Evolutionary conservation across 345 rosid genomes (phyloP).

Genomic region (Gossypium turneri): DNA sequence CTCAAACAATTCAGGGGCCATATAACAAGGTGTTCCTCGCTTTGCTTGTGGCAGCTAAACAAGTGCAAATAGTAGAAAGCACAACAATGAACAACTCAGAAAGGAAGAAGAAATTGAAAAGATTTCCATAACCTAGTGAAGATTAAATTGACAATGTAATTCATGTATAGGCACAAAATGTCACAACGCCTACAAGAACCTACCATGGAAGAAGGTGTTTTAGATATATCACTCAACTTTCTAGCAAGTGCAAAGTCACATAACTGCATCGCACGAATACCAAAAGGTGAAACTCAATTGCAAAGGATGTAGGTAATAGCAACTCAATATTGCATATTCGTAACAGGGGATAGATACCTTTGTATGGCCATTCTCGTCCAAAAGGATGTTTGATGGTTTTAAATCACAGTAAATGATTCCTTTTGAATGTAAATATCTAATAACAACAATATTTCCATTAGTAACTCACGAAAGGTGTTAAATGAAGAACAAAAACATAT

Average conservation of each 20-base stretch:
- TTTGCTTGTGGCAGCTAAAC: constrained; percentile 71
- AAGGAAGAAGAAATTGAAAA: not conserved
- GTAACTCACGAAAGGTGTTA: constrained; percentile 8
- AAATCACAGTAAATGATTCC: constrained; percentile 88
- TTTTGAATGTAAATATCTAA: constrained; percentile 80
- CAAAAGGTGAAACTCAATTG: constrained; percentile 7
- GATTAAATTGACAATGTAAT: constrained; percentile 13
- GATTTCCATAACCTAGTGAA: not conserved
- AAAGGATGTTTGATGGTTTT: constrained; percentile 90
- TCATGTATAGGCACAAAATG: not conserved
- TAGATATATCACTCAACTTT: constrained; percentile 67
- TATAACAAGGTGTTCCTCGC: constrained; percentile 94
- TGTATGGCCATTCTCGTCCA: constrained; percentile 84
- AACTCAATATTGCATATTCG: not conserved
- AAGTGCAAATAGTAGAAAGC: constrained; percentile 16
- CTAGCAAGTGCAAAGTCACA: constrained; percentile 96
- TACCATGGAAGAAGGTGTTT: constrained; percentile 62
- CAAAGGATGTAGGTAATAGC: constrained; percentile 16
- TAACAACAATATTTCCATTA: constrained; percentile 13
- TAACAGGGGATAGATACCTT: constrained; percentile 49
- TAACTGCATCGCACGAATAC: constrained; percentile 53
- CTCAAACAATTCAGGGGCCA: constrained; percentile 99
- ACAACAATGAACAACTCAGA: not conserved
- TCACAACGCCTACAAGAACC: constrained; percentile 13
- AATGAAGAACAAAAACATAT: not conserved